Base-by-base conservation (phyloP, 139 green algal species). In the Chlamydomonas applanata region DNA sequence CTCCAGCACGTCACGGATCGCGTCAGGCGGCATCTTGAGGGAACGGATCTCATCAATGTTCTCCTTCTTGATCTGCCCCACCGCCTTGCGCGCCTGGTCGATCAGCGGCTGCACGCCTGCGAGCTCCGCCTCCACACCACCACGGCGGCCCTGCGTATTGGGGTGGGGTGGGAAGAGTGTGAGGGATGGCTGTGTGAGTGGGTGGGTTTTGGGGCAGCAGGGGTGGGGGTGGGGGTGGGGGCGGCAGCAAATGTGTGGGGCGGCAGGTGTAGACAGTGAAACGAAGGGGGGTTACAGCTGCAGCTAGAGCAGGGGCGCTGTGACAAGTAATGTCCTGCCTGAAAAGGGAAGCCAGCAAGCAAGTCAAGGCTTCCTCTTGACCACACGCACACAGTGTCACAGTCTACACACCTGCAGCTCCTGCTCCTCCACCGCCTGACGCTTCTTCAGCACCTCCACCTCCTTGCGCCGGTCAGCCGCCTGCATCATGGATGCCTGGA, bases 41-140 rank as follows among this genome's bases (percentile, higher is more conserved):
- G 82, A 91, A 22, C 86, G 69, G 73, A 97, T 92, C 83, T 97
- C 92, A 54, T 88, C 91, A 36, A 97, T 84, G 84, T 95, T 86
- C 75, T 97, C 91, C 65, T 85, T 86, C 74, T 92, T 93, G 72
- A 97, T 94, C 22, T 87, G 66, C 29, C 90, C 90, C n/a, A 96
- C 90, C 3, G 90, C 90, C 61, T 80, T 79, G 16, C 86, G 77
- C 0, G 90, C 90, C 20, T 81, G 72, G 61, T 97, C 92, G 45
- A 97, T 87, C 45, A 95, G 74, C 3, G 92, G 92, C 81, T 93
- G 87, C 36, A 95, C 87, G 33, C 85, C 85, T 0, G 65, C 54
- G 29, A 97, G 90, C 89, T 95, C 84, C 24, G 75, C 65, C 75
- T 94, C 89, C 9, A 97, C 89, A 44, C 67, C 75, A 16, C 54